Base-by-base conservation (phyloP, 768 basidiomycete genomes). In the Lepiota brunneoincarnata region DNA sequence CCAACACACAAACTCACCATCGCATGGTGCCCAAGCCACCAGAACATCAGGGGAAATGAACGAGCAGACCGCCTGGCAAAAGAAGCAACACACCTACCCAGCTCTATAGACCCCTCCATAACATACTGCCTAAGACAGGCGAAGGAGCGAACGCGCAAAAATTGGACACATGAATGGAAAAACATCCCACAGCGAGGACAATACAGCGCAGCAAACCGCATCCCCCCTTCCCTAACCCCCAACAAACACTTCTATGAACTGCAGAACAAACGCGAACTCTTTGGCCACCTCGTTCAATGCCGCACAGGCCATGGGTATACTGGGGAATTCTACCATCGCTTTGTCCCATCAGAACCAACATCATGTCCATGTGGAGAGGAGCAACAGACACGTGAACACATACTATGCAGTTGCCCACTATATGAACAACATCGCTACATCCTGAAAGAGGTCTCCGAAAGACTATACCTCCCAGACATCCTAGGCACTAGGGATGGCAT, bases 11-110 rank as follows among this genome's bases (percentile, higher is more conserved):
- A 37, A 15, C 38, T 64, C 28, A 56, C 47, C 17, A 23, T 66
- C 4, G 43, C 53, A 21, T 66, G 64, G 66, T 63, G 58, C 23
- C 64, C 64, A 12, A 58, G 64, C 9, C 64, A 66, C 34, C 4
- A 28, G 4, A 34, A 24, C 7, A 38, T 50, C 26, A 5, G n/a
- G 11, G 67, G 64, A 3, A 67, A 66, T 36, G 62, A 66, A 20
- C n/a, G 59, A 6, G 67, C 61, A 1, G 64, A 68, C 34, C 41
- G 57, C 36, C 56, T 67, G 0, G 67, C 68, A 10, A 69, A 69
- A 51, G 42, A 54, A 51, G 63, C 61, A 2, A 61, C 55, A 0
- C 26, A 46, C 5, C 47, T 58, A 3, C 51, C 43, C 1, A 18
- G 49, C n/a, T 14, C 43, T 1, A 24, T 37, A 23, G 28, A 46